Evolutionary conservation across 129 eudicot genomes (phyloP).

Genomic region (Flaveria bidentis): DNA sequence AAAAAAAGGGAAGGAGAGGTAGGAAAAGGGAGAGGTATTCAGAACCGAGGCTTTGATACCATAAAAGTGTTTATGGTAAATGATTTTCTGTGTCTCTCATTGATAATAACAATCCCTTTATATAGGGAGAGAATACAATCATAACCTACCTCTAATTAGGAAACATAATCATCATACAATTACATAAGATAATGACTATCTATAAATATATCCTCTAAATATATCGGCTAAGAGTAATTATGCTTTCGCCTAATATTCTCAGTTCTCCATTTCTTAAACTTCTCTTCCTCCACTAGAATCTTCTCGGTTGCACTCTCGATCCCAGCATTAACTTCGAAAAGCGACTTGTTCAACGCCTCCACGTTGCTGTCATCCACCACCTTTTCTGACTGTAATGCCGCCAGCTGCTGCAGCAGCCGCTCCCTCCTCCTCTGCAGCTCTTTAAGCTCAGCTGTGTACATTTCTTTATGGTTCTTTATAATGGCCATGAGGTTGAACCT

Average conservation of each 20-base stretch:
- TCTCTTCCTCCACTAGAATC: constrained; percentile 94
- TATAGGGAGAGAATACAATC: too few species aligned
- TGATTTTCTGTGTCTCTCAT: too few species aligned
- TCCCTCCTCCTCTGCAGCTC: constrained; percentile 88
- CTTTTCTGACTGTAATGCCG: constrained; percentile 55
- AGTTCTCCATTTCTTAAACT: constrained; percentile 91
- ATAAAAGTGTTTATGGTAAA: too few species aligned
- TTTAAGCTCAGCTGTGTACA: constrained; percentile 81
- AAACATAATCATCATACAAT: too few species aligned
- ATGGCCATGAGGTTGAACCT: constrained; percentile 84
- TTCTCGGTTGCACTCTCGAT: constrained; percentile 87
- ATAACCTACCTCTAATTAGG: too few species aligned
- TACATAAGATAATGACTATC: too few species aligned
- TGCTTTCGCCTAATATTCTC: constrained; percentile 87
- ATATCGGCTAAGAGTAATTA: too few species aligned
- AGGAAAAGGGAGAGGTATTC: too few species aligned
- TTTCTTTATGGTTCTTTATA: constrained; percentile 86
- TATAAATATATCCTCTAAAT: too few species aligned
- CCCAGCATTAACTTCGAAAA: constrained; percentile 76
- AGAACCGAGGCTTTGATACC: too few species aligned
- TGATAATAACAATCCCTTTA: too few species aligned
- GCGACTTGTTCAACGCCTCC: constrained; percentile 59
- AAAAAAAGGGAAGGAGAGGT: too few species aligned
- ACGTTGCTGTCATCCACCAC: constrained; percentile 52
- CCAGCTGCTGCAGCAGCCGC: constrained; percentile 68